phyloP scores from a whole-genome alignment of 345 rosid species.

The Populus alba region DNA sequence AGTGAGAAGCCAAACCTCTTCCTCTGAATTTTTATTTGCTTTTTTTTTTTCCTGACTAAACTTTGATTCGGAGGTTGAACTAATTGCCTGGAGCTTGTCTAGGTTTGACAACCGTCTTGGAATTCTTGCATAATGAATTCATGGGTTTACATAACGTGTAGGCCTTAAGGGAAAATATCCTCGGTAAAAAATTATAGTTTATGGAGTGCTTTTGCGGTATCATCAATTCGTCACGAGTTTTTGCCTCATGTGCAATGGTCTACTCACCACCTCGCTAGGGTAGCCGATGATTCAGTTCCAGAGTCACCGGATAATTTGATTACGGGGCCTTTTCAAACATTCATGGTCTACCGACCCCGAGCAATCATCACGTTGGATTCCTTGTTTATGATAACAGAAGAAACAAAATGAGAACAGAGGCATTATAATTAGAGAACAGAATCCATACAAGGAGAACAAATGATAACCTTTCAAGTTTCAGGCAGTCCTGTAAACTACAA shows the following conservation, averaged over 20 bases:
- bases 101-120: not conserved
- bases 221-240: not conserved
- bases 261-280: not conserved
- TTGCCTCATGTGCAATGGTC: not conserved
- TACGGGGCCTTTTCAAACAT: not conserved
- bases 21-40: not conserved
- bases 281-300: not conserved
- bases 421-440: not conserved
- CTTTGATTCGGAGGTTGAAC: not conserved
- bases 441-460: not conserved
- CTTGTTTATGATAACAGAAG: not conserved
- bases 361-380: not conserved
- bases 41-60: no score
- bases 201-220: not conserved
- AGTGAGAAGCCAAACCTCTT: not conserved
- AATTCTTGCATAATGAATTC: not conserved
- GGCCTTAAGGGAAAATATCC: not conserved
- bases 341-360: not conserved
- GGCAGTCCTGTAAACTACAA: not conserved
- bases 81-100: not conserved
- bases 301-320: not conserved
- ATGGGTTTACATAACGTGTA: not conserved
- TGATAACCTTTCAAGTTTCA: not conserved
- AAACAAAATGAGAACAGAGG: not conserved
- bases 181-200: not conserved